These are phyloP conservation scores for Limtongozyma cylindracea DNA, from an alignment of 805 yeast species.

Conservation along the genomic window DNA sequence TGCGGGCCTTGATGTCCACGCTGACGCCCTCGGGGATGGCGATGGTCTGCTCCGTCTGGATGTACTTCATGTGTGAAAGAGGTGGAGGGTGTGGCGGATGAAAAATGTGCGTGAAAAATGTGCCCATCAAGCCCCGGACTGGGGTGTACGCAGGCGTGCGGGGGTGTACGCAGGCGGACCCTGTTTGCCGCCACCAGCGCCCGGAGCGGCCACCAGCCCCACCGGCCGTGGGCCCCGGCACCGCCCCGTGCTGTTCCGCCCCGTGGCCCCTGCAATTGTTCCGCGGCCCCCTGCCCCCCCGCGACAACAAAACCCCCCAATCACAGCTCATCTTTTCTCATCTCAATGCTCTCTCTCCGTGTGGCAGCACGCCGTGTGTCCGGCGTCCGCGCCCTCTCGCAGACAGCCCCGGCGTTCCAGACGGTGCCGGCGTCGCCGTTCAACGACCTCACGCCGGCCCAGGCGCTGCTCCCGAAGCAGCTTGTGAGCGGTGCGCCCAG, in stretches of 20 bases:
- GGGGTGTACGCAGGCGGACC: not conserved
- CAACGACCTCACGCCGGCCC: constrained; percentile 5
- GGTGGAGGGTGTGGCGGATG: not conserved
- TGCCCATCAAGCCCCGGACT: not conserved
- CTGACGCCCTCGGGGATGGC: constrained; percentile 83
- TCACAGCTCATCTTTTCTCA: too few species aligned
- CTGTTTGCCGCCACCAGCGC: not conserved
- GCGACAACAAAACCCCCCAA: too few species aligned
- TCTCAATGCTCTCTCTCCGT: too few species aligned
- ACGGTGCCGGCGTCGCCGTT: too few species aligned
- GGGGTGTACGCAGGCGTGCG: not conserved
- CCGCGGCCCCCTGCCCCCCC: too few species aligned
- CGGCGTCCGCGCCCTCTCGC: too few species aligned
- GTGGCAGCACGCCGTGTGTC: too few species aligned
- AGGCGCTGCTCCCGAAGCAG: constrained; percentile 18
- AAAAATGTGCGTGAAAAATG: not conserved
- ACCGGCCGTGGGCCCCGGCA: not conserved
- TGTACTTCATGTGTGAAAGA: constrained; percentile 34
- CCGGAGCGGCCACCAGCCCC: not conserved
- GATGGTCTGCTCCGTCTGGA: constrained; percentile 66
- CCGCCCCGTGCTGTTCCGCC: not conserved
- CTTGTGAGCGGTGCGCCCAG: constrained; percentile 55
- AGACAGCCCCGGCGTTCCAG: too few species aligned
- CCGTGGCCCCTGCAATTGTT: constrained; percentile 1
- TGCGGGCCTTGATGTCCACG: constrained; percentile 79